Base-by-base conservation (phyloP, 768 basidiomycete species). In the Tulasnella sp. region DNA sequence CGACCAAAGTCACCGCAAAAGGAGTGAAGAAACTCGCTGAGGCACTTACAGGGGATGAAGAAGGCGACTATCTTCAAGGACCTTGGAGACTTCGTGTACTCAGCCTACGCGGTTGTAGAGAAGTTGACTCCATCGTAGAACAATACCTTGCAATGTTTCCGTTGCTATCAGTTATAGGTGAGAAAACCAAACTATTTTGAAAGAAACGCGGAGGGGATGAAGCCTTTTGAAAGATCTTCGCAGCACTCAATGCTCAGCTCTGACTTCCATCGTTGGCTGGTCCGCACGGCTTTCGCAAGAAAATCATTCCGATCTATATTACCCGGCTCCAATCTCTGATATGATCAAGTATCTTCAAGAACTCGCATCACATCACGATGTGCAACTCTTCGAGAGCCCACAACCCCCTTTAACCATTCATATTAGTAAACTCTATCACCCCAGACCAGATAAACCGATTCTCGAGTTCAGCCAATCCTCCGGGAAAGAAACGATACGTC, bases 81-180 rank as follows among this genome's bases (percentile, higher is more conserved):
- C 73, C 77, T 2, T 79, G 76, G 72, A 64, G 67, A 4, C 69
- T 85, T 19, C 70, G 81, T 33, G 66, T 84, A 9, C 69, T 83
- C 42, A 64, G 69, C 43, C 68, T 84, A 7, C 64, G 72, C 48
- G 66, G 74, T 56, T 84, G 81, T 61, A 63, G 58, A 25, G 64
- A 66, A 19, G 65, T 84, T 53, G 67, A 70, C 16, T 61, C 75
- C 57, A 57, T 65, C 1, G 69, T 72, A 2, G 68, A 74, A 52
- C 49, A 62, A 2, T 56, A 64, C 28, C 64, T 84, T 0, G 32
- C 53, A 37, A 64, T 61, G 19, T 79, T 84, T 53, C 74, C 75
- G 16, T 68, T 83, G 31, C 72, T 84, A 24, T 73, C 72, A 24
- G 73, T 74, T 16, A 56, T 84, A 56, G 82, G 81, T 79, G 45